These are phyloP conservation scores for Mortierella alpina DNA, from an alignment of 192 early-diverging fungal species.

Conservation along the genomic window DNA sequence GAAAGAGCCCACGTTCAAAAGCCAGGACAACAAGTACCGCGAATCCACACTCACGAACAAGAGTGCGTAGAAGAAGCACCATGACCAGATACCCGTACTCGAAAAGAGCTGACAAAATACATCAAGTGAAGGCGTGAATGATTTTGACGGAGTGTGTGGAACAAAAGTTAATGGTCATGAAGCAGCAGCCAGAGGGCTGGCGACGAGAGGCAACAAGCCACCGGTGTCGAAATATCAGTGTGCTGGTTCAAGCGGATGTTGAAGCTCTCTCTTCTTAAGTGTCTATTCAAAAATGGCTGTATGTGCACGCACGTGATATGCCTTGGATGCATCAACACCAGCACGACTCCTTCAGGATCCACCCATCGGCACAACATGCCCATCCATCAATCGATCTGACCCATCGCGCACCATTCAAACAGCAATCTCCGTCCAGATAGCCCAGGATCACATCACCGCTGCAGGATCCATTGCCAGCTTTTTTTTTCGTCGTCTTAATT, in stretches of 20 bases:
- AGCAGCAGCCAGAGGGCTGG: too few species aligned
- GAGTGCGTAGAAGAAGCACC: not conserved
- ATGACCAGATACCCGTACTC: not conserved
- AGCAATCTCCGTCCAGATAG: not conserved
- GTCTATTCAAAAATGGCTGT: slow-evolving; percentile 36
- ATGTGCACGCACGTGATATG: slow-evolving; percentile 7
- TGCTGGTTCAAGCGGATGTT: not conserved
- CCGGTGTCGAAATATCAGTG: not conserved
- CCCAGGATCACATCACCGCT: too few species aligned
- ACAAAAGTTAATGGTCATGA: too few species aligned
- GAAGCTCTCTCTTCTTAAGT: slow-evolving; percentile 29
- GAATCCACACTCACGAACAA: not conserved
- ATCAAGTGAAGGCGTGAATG: too few species aligned
- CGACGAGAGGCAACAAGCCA: not conserved
- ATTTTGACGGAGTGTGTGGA: too few species aligned
- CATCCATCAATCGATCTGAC: slow-evolving; percentile 28
- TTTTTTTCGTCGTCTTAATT: too few species aligned
- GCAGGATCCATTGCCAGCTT: too few species aligned
- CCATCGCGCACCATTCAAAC: not conserved
- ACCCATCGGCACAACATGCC: not conserved
- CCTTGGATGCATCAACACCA: slow-evolving; percentile 4
- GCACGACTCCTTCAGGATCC: not conserved
- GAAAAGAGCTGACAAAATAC: too few species aligned
- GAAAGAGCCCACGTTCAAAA: slow-evolving; percentile 3
- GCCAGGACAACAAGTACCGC: slow-evolving; percentile 17